These are phyloP conservation scores for peach (Prunus persica) DNA, from an alignment of 306 rosid species.

Conservation along the genomic window Prunus_persica_NCBIv2 NC_034016.1:17746001-17746500, in stretches of 20 bases:
- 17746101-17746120: background rate
- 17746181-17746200: background rate
- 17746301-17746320: background rate
- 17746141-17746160: background rate
- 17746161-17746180: background rate
- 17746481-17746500: background rate
- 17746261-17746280: too few relatives aligned
- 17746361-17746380: background rate
- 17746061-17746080: too few relatives aligned
- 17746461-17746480: background rate
- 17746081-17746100: too few relatives aligned
- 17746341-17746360: background rate
- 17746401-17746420: background rate
- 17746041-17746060: too few relatives aligned
- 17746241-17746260: too few relatives aligned
- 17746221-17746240: too few relatives aligned
- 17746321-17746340: background rate
- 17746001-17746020: too few relatives aligned
- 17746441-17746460: background rate
- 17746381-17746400: background rate
- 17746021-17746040: too few relatives aligned
- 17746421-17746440: background rate
- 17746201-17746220: background rate
- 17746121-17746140: background rate
- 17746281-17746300: too few relatives aligned